These are phyloP conservation scores for Patellaria atrata DNA, from an alignment of 495 filamentous ascomycete species.

Conservation along the genomic window DNA sequence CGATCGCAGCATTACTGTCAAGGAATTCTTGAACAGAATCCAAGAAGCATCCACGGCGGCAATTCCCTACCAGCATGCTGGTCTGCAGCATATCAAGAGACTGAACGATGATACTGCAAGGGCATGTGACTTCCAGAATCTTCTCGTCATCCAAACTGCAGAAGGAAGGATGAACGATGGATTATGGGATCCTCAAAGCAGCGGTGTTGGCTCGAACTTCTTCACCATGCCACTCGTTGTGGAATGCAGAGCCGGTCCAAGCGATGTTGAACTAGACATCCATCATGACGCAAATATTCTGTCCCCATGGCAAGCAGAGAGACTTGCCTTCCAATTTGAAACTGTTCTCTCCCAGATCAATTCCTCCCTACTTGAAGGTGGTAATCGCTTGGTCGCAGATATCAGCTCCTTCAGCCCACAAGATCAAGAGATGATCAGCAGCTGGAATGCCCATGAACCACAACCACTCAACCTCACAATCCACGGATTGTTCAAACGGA, in stretches of 20 bases:
- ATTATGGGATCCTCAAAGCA: slow-evolving; percentile 16
- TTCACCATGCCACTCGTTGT: slow-evolving; percentile 17
- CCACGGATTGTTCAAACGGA: slow-evolving; percentile 37
- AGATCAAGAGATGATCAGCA: slow-evolving; percentile 5
- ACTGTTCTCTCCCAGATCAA: slow-evolving; percentile 10
- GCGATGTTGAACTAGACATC: slow-evolving; percentile 10
- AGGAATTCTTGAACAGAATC: slow-evolving; percentile 31
- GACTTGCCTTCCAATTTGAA: slow-evolving; percentile 14
- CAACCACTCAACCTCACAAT: slow-evolving; percentile 32
- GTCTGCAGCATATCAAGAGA: slow-evolving; percentile 52
- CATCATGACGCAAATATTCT: slow-evolving; percentile 15
- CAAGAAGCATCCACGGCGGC: slow-evolving; percentile 32
- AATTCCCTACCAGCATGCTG: slow-evolving; percentile 37
- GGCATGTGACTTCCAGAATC: slow-evolving; percentile 50
- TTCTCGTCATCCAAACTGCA: slow-evolving; percentile 40
- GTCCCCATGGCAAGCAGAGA: slow-evolving; percentile 11
- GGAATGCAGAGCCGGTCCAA: slow-evolving; percentile 9
- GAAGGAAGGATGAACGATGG: slow-evolving; percentile 11
- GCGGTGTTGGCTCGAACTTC: slow-evolving; percentile 18
- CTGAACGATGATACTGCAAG: slow-evolving; percentile 45
- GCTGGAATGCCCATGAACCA: slow-evolving; percentile 11
- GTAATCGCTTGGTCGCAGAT: slow-evolving; percentile 11
- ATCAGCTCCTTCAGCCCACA: slow-evolving; percentile 12
- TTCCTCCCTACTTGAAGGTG: too few relatives aligned
- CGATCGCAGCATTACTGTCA: slow-evolving; percentile 24